phyloP scores from a whole-genome alignment of 2,329 filamentous ascomycete genomes.

The Fusarium robinianum region DNA sequence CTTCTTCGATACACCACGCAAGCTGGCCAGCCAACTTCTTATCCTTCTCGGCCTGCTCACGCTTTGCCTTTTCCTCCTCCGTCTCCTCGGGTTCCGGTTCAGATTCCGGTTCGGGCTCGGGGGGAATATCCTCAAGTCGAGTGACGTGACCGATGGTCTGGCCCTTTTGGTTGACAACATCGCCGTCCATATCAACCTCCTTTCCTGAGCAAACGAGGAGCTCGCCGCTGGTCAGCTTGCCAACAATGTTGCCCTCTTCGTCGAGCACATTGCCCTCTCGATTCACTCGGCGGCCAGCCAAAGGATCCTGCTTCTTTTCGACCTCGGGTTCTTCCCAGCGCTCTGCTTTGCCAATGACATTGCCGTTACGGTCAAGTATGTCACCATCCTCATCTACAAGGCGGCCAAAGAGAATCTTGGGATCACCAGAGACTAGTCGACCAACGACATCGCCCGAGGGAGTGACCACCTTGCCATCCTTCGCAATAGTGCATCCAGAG shows the following conservation, averaged over 20 bases:
- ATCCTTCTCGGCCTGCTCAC: conserved; percentile 66
- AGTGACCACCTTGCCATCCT: conserved; percentile 71
- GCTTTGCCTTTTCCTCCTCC: conserved; percentile 52
- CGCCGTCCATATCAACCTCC: conserved; percentile 71
- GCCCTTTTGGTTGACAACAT: conserved; percentile 72
- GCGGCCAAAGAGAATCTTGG: conserved; percentile 73
- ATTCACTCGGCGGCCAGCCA: conserved; percentile 61
- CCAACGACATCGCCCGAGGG: conserved; percentile 73
- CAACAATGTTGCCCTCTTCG: conserved; percentile 63
- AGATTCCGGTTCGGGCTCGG: conserved; percentile 52
- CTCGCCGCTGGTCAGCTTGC: conserved; percentile 71
- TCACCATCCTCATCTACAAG: conserved; percentile 82
- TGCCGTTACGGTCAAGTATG: conserved; percentile 75
- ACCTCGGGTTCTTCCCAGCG: conserved; percentile 62
- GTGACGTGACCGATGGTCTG: conserved; percentile 69
- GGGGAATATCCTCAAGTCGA: conserved; percentile 63
- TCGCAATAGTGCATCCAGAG: conserved; percentile 65
- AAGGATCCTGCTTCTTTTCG: conserved; percentile 55
- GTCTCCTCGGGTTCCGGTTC: conserved; percentile 47
- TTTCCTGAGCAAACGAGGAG: conserved; percentile 67
- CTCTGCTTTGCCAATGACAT: conserved; percentile 61
- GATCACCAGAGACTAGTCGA: conserved; percentile 69
- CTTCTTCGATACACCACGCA: conserved; percentile 71
- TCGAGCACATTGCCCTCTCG: conserved; percentile 63
- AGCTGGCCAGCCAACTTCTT: conserved; percentile 79